Conservation (phyloP, 78 protist species). For the Dictyostelium purpureum region DNA sequence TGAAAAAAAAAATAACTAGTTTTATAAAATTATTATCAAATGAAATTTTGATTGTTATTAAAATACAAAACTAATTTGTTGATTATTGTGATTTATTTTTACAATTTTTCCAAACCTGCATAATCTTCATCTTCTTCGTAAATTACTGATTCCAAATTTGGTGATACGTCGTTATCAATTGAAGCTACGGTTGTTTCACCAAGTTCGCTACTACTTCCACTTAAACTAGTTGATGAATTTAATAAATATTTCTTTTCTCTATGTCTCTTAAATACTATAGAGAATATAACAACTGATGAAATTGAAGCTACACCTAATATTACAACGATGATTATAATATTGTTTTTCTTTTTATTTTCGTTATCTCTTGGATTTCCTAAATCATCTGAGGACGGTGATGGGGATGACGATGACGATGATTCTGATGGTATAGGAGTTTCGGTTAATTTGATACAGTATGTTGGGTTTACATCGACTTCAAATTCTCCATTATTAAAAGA, state of each 20-base stretch:
- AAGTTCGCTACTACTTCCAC: background rate
- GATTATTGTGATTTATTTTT: no score
- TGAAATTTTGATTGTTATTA: no score
- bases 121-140: background rate
- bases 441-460: background rate
- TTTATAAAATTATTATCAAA: no score
- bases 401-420: background rate
- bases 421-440: background rate
- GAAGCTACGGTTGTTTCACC: background rate
- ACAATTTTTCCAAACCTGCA: background rate
- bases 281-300: background rate
- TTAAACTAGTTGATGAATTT: background rate
- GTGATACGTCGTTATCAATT: conserved; percentile 1
- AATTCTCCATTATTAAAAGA: no score
- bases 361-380: background rate
- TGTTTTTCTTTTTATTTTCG: background rate
- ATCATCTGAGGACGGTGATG: background rate
- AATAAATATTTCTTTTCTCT: background rate
- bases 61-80: no score
- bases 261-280: background rate
- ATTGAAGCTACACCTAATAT: background rate
- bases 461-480: no score
- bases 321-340: background rate
- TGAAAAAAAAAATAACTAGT: no score
- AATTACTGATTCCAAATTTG: background rate